Evolutionary conservation across 2,329 filamentous ascomycete genomes (phyloP).

Genomic region (Aspergillus felis): DNA sequence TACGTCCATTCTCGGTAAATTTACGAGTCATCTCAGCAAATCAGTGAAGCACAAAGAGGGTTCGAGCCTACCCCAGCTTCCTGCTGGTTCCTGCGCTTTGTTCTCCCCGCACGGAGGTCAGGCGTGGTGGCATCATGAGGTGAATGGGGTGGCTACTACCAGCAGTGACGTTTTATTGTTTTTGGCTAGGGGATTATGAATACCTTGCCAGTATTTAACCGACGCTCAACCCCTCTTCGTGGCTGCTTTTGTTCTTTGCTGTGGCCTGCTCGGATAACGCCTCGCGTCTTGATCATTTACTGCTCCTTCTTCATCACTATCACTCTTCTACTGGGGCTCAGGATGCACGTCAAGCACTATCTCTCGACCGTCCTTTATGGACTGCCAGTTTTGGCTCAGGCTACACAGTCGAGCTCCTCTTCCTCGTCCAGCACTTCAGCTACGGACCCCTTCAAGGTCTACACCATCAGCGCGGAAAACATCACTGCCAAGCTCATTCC

Average conservation of each 20-base stretch:
- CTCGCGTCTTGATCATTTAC: slow-evolving; percentile 26
- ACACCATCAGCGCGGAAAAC: slow-evolving; percentile 45
- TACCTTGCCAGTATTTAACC: slow-evolving; percentile 13
- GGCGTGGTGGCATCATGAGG: slow-evolving; percentile 15
- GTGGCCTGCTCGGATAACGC: slow-evolving; percentile 26
- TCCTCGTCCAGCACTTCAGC: slow-evolving; percentile 6
- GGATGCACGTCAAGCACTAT: slow-evolving; percentile 35
- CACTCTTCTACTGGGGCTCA: slow-evolving; percentile 26
- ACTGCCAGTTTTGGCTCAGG: slow-evolving; percentile 26
- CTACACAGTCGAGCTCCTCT: slow-evolving; percentile 11
- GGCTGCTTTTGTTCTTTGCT: slow-evolving; percentile 24
- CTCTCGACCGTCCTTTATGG: slow-evolving; percentile 31
- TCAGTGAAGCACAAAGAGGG: slow-evolving; percentile 10
- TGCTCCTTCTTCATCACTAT: slow-evolving; percentile 27
- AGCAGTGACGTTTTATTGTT: slow-evolving; percentile 8
- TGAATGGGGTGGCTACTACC: not conserved
- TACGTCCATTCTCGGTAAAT: slow-evolving; percentile 19
- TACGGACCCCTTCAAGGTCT: slow-evolving; percentile 37
- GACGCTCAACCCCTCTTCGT: slow-evolving; percentile 17
- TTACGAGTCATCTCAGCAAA: slow-evolving; percentile 13
- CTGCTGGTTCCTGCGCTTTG: slow-evolving; percentile 9
- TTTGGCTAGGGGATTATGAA: slow-evolving; percentile 9
- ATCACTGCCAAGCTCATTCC: slow-evolving; percentile 48
- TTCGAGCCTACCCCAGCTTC: slow-evolving; percentile 16
- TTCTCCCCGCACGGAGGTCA: slow-evolving; percentile 15